Evolutionary conservation across 805 yeast genomes (phyloP), one percentile per base, ranked within the genome.

Genomic region (Metschnikowia kofuensis): DNA sequence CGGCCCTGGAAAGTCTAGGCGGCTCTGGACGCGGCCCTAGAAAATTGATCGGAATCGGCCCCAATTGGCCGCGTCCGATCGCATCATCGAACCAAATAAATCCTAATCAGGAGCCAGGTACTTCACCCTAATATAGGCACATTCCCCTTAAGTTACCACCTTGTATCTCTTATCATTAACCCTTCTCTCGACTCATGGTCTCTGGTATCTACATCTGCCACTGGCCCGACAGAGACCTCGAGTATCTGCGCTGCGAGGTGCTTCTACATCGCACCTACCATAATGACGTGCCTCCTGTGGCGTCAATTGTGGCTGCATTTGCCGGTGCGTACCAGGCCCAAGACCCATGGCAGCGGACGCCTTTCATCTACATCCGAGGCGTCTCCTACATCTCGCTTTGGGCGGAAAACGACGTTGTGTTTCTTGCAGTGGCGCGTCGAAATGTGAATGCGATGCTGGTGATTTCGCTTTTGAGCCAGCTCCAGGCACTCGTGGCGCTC

Each of bases 381-480:
- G 58, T 81, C 41, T 76, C 76, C 57, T 87, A 79, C 62, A 66
- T 81, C n/a, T 79, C 76, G 56, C 64, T 83, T 10, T 67, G 69
- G 52, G 66, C 62, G 30, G 79, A 75, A 48, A 74, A 80, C 52
- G 75, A 70, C 45, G 57, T 80, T 3, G 53, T 72, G 6, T 43
- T 78, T 8, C 49, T 79, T 61, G 67, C 76, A 3, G 79, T 76
- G 1, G 58, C 75, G 1, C 57, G 68, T 26, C 59, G 59, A 30
- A 83, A 85, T 58, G 61, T 78, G 47, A 80, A 86, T 65, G 80
- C 75, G 7, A 76, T 85, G 80, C 77, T 80, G 62, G 67, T 77
- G 16, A 60, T 85, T 28, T 68, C 80, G 7, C 87, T 85, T 59
- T 62, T 87, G 32, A 71, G 78, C 42, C 60, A 67, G 42, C 64